A percentile compares a stretch with the other conserved stretches of the same genome.
Conservation (phyloP, 2,329 filamentous ascomycete species). For the Albophoma yamanashiensis region DNA sequence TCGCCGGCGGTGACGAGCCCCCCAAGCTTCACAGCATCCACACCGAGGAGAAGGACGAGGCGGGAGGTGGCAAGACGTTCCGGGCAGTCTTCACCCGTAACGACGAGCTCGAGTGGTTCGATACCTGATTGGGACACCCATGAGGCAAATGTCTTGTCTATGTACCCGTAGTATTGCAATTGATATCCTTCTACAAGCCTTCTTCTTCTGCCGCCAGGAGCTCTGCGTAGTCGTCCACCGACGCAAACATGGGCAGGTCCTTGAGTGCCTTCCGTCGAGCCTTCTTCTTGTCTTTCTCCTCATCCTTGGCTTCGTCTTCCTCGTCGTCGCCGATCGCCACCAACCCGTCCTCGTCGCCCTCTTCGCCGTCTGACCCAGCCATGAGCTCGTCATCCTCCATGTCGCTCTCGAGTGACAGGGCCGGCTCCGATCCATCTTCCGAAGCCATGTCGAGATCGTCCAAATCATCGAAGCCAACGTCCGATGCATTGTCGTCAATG, state of each 20-base stretch:
- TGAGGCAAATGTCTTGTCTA: no score
- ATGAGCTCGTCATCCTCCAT: slow-evolving; percentile 35
- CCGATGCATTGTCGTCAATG: slow-evolving; percentile 36
- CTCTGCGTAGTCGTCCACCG: slow-evolving; percentile 84
- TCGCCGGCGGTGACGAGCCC: slow-evolving; percentile 45
- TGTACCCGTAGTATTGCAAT: background rate
- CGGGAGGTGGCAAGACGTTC: slow-evolving; percentile 45
- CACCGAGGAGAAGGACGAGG: slow-evolving; percentile 86
- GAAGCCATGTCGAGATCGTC: slow-evolving; percentile 40
- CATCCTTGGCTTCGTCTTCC: slow-evolving; percentile 51
- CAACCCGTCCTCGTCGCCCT: slow-evolving; percentile 30
- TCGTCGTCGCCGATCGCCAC: slow-evolving; percentile 24
- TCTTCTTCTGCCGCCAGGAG: slow-evolving; percentile 66
- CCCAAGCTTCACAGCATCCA: slow-evolving; percentile 44
- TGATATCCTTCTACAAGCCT: slow-evolving; percentile 16
- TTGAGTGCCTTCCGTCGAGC: slow-evolving; percentile 76
- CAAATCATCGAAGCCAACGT: slow-evolving; percentile 36
- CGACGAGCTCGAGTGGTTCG: background rate
- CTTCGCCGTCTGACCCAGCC: slow-evolving; percentile 30
- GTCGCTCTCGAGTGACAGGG: slow-evolving; percentile 29
- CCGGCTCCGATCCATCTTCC: slow-evolving; percentile 30
- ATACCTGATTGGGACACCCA: background rate
- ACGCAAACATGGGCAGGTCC: slow-evolving; percentile 85
- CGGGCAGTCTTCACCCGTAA: background rate
- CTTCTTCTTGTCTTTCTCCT: slow-evolving; percentile 32